Evolutionary conservation across 768 basidiomycete species (phyloP), one percentile per base, ranked within the genome.

Genomic region (Russula sp.): DNA sequence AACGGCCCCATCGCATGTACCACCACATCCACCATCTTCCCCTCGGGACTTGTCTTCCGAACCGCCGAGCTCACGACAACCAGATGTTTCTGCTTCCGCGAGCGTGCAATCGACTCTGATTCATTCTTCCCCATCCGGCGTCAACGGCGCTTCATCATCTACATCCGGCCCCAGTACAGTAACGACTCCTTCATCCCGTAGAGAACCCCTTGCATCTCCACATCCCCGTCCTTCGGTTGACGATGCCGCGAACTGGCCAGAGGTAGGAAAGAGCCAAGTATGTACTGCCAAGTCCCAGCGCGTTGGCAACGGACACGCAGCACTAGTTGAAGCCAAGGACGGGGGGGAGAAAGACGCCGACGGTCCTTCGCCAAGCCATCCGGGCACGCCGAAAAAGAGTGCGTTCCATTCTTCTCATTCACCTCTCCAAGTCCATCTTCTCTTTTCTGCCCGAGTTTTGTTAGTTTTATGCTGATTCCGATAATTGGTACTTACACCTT

Each of bases 131-230:
- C 57, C 40, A 27, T 37, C 31, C 55, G 66, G 20, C 35, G 37
- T 55, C 34, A 65, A 63, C 6, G 55, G 53, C 42, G 48, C 55
- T 39, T 55, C 62, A 32, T 56, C 62, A 27, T 60, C 68, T 11
- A 27, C 45, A 45, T 54, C 57, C 22, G 53, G 22, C 14, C 51
- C 65, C 31, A 64, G 58, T 18, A 55, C 63, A 63, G 71, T 22
- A 73, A 77, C 45, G 79, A 84, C 71, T 75, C 81, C 3, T 79
- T 82, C 63, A 72, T 82, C 56, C 76, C 82, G 63, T 27, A 76
- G 76, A 20, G 73, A 75, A 18, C 73, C 73, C 49, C 73, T 72
- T 22, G 72, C 72, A 54, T 74, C 73, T 50, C 68, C 72, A 42
- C 48, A 63, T 22, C 54, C 70, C 34, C 69, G 71, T 16, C 72